These are phyloP conservation scores for Solanum piurae DNA, from an alignment of 257 asterid genomes.

Conservation along the genomic window DNA sequence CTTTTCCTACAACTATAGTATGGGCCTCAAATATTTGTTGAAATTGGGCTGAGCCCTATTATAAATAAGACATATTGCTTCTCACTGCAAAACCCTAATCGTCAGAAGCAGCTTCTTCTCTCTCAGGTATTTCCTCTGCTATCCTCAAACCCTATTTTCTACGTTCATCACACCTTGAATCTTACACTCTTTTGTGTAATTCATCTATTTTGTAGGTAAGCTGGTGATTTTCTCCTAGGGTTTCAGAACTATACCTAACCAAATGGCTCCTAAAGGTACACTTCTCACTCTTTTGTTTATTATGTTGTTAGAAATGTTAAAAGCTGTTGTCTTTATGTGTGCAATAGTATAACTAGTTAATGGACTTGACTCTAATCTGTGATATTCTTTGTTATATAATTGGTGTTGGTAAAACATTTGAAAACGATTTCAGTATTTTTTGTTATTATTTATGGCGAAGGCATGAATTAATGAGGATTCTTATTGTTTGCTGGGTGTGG, in stretches of 20 bases:
- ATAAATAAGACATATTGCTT: neutral
- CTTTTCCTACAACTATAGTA: neutral
- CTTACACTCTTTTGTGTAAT: neutral
- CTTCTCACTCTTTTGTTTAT: neutral
- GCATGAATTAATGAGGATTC: neutral
- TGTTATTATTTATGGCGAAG: neutral
- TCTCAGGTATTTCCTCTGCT: neutral
- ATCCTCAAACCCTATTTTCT: neutral
- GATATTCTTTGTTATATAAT: neutral
- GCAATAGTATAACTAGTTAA: neutral
- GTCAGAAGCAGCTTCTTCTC: neutral
- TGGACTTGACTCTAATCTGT: neutral
- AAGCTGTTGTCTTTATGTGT: neutral
- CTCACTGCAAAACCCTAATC: slow-evolving; percentile 19
- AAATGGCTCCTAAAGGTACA: slow-evolving; percentile 63
- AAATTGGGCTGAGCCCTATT: neutral
- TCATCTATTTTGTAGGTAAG: slow-evolving; percentile 17
- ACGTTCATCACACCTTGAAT: neutral
- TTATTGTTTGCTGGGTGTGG: neutral
- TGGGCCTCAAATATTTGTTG: neutral
- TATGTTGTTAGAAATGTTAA: neutral
- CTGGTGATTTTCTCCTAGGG: neutral
- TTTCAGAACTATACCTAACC: neutral
- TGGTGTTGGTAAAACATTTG: neutral
- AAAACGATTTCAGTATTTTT: neutral